These are phyloP conservation scores for Blastobotrys indianensis DNA, from an alignment of 1,139 yeast genomes.

Conservation along the genomic window DNA sequence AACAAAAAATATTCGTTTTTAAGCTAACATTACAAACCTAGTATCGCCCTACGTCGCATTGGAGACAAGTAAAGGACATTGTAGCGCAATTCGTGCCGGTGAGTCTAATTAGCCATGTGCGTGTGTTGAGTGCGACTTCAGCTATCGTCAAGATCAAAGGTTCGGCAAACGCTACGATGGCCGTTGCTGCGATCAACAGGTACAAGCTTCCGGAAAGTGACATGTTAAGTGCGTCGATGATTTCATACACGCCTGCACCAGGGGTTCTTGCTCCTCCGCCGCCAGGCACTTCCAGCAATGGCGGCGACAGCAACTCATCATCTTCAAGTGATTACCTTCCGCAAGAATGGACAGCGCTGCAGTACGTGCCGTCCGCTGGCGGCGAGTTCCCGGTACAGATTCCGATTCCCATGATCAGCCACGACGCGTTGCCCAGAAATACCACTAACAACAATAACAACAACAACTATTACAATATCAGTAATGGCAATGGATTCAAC, in stretches of 20 bases:
- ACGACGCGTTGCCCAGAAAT: slow-evolving; percentile 2
- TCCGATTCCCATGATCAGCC: slow-evolving; percentile 4
- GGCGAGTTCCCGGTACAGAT: slow-evolving; percentile 2
- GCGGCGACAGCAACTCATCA: not conserved
- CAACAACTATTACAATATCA: not conserved
- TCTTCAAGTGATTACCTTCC: not conserved
- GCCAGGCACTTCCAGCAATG: not conserved
- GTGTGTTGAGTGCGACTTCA: slow-evolving; percentile 9
- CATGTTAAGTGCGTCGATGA: not conserved
- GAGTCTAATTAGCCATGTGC: slow-evolving; percentile 11
- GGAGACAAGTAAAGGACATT: slow-evolving; percentile 13
- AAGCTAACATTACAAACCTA: not conserved
- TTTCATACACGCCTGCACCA: not conserved
- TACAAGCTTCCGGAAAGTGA: slow-evolving; percentile 3
- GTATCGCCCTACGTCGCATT: slow-evolving; percentile 10
- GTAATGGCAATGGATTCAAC: not conserved
- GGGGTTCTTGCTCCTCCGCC: not conserved
- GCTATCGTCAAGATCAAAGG: slow-evolving; percentile 13
- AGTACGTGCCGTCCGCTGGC: not conserved
- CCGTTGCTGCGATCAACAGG: slow-evolving; percentile 10
- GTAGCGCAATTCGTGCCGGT: slow-evolving; percentile 6
- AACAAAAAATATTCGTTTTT: not conserved
- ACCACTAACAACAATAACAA: not conserved
- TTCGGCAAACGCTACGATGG: slow-evolving; percentile 6
- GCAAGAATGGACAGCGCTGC: slow-evolving; percentile 6